Percentiles rank a stretch among this genome's conserved stretches.
Conservation (phyloP, 345 rosid genomes). For the Acer campestre region DNA sequence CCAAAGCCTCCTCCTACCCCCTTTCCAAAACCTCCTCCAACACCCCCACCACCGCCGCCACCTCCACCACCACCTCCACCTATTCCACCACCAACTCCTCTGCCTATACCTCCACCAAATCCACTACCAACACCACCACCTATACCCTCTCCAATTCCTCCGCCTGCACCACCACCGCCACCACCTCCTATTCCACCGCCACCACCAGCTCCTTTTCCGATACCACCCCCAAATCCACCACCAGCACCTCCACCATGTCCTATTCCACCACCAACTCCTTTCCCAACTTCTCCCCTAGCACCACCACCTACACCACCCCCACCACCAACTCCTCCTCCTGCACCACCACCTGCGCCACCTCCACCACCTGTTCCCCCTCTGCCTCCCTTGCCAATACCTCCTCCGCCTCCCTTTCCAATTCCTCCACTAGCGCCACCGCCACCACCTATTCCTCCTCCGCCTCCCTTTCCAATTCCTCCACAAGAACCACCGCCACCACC, state of each 20-base stretch:
- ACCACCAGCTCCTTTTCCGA: not conserved
- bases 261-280: not conserved
- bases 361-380: slow-evolving; percentile 1
- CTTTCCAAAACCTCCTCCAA: not conserved
- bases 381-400: not conserved
- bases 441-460: not conserved
- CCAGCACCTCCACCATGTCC: not conserved
- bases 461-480: no score
- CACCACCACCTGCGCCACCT: slow-evolving; percentile 11
- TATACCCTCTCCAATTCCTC: slow-evolving; percentile 15
- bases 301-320: slow-evolving; percentile 10
- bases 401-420: slow-evolving; percentile 13
- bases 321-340: not conserved
- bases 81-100: not conserved
- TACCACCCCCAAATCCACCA: slow-evolving; percentile 14
- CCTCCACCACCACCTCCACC: slow-evolving; percentile 7
- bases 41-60: not conserved
- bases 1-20: not conserved
- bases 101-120: slow-evolving; percentile 20
- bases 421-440: slow-evolving; percentile 19
- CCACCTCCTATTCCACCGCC: slow-evolving; percentile 17
- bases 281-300: not conserved
- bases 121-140: slow-evolving; percentile 19
- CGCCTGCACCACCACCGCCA: not conserved
- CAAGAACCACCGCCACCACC: not conserved